Evolutionary conservation across 2,329 filamentous ascomycete genomes (phyloP).

Genomic region (Aspergillus arachidicola): DNA sequence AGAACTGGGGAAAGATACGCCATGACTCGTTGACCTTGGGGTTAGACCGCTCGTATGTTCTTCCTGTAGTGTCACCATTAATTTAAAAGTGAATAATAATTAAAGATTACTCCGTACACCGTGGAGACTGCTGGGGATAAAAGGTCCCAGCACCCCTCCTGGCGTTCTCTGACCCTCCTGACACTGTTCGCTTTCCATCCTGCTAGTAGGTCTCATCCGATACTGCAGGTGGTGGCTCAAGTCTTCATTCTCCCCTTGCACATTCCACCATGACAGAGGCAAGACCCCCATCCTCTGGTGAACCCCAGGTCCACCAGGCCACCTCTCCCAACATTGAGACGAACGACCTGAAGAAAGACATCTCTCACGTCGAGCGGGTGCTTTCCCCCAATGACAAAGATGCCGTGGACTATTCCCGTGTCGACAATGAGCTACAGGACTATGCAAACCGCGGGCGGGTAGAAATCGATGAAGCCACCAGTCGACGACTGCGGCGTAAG

Average conservation of each 20-base stretch:
- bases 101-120: too few relatives aligned
- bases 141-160: not conserved
- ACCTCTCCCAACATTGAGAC: not conserved
- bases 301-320: not conserved
- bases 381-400: constrained; percentile 53
- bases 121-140: not conserved
- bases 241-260: not conserved
- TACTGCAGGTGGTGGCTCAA: not conserved
- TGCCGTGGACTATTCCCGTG: constrained; percentile 59
- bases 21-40: not conserved
- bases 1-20: not conserved
- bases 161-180: not conserved
- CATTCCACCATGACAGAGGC: not conserved
- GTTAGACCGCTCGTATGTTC: not conserved
- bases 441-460: constrained; percentile 63
- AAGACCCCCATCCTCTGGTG: not conserved
- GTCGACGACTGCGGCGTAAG: constrained; percentile 61
- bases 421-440: constrained; percentile 71
- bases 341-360: constrained; percentile 23
- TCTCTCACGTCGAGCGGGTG: constrained; percentile 53
- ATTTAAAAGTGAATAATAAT: not conserved
- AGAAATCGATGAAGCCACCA: constrained; percentile 62
- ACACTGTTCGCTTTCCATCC: not conserved
- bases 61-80: too few relatives aligned
- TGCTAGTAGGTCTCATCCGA: not conserved